Conservation (phyloP, 1,284 basidiomycete species). For the Moniliophthora roreri region DNA sequence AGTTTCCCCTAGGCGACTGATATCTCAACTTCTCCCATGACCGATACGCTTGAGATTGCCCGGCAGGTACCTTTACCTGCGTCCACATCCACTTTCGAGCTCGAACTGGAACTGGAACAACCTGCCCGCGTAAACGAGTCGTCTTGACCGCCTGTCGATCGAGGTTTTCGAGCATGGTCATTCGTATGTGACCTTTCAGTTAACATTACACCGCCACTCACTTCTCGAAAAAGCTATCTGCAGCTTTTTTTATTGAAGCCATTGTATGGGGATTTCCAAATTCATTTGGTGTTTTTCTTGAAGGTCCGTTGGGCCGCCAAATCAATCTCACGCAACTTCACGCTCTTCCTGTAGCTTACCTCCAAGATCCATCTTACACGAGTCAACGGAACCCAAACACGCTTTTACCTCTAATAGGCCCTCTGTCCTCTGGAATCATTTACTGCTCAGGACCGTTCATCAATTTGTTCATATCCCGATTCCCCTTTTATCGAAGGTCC, state of each 20-base stretch:
- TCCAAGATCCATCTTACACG: slow-evolving; percentile 6
- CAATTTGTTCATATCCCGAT: not conserved
- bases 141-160: slow-evolving; percentile 29
- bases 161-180: slow-evolving; percentile 32
- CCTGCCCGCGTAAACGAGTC: slow-evolving; percentile 13
- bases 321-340: no score
- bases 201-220: slow-evolving; percentile 8
- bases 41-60: no score
- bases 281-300: no score
- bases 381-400: slow-evolving; percentile 7
- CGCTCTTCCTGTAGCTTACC: not conserved
- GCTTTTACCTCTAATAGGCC: slow-evolving; percentile 13
- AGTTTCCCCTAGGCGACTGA: no score
- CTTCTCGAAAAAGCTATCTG: no score
- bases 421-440: slow-evolving; percentile 13
- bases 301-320: no score
- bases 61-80: no score
- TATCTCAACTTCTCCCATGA: no score
- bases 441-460: slow-evolving; percentile 3
- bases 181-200: slow-evolving; percentile 27
- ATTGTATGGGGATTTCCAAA: no score
- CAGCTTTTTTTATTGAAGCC: no score
- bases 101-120: not conserved
- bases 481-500: not conserved
- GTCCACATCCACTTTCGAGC: no score